Percentiles rank a stretch among this genome's conserved stretches.
Evolutionary conservation across 768 basidiomycete genomes (phyloP).

Genomic region (Pleurotus tuber-regium): DNA sequence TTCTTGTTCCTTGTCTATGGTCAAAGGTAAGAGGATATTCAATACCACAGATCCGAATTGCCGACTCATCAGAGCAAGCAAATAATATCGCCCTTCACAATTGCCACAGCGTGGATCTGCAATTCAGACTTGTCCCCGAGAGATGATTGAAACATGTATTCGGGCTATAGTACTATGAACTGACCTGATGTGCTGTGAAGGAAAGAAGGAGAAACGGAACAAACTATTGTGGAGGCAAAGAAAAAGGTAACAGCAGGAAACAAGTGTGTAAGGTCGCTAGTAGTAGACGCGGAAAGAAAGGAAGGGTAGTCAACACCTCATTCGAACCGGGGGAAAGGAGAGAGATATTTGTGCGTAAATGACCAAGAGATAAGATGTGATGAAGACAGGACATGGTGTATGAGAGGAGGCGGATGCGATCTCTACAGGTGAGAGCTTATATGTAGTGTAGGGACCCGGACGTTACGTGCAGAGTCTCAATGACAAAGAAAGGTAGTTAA

Average conservation of each 20-base stretch:
- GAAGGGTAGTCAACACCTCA: background rate
- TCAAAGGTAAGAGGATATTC: too few relatives aligned
- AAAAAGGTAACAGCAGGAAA: too few relatives aligned
- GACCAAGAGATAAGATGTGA: background rate
- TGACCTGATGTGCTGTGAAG: background rate
- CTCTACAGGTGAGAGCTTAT: background rate
- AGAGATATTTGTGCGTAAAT: background rate
- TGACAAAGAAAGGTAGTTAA: background rate
- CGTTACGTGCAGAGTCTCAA: background rate
- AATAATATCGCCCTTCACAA: too few relatives aligned
- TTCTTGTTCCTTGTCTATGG: too few relatives aligned
- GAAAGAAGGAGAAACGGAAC: background rate
- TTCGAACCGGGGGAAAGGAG: background rate
- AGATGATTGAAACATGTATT: background rate
- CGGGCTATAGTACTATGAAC: background rate
- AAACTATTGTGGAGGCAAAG: too few relatives aligned
- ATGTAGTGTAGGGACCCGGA: background rate
- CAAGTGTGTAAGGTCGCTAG: background rate
- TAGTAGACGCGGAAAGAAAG: background rate
- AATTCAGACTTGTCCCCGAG: too few relatives aligned
- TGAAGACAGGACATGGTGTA: background rate
- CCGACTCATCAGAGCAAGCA: too few relatives aligned
- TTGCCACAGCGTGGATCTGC: too few relatives aligned
- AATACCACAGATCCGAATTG: too few relatives aligned
- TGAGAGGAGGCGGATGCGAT: too few relatives aligned